Evolutionary conservation across 2,329 filamentous ascomycete species (phyloP).

Genomic region (Monosporascus sp.): DNA sequence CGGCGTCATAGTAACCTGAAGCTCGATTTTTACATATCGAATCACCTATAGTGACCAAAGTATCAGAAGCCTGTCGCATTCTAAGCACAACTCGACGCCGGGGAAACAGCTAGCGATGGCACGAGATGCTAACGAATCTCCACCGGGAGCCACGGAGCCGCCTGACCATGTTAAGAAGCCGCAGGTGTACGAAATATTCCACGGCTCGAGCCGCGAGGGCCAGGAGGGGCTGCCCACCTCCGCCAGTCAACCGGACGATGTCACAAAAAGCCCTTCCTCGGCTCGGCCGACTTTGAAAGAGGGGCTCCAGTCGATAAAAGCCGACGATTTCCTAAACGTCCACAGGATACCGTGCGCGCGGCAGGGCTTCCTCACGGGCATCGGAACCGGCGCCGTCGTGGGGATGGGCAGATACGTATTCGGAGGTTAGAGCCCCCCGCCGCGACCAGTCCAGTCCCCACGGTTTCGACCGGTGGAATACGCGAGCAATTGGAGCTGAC

Average conservation of each 20-base stretch:
- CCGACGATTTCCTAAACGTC: conserved; percentile 64
- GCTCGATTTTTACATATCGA: not conserved
- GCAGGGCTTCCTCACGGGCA: conserved; percentile 76
- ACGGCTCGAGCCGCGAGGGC: conserved; percentile 16
- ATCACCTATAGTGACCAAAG: not conserved
- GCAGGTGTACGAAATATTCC: conserved; percentile 35
- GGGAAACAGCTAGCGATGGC: conserved; percentile 20
- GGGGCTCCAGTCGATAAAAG: conserved; percentile 61
- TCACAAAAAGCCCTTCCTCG: conserved; percentile 29
- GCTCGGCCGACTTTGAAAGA: conserved; percentile 46
- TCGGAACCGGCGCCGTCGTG: conserved; percentile 69
- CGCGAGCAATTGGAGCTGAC: not conserved
- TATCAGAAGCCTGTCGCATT: too few species aligned
- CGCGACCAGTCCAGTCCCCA: too few species aligned
- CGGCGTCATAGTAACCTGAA: conserved; percentile 9
- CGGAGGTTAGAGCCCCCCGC: conserved; percentile 53
- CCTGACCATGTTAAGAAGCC: conserved; percentile 28
- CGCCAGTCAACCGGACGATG: conserved; percentile 23
- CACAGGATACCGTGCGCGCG: conserved; percentile 79
- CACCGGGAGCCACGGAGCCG: conserved; percentile 28
- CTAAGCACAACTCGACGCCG: not conserved
- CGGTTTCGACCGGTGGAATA: not conserved
- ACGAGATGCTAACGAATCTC: conserved; percentile 25
- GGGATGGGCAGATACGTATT: conserved; percentile 70
- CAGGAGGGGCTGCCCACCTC: conserved; percentile 1